Percentiles rank a stretch among this genome's conserved stretches.
Conservation (phyloP, 306 rosid genomes). For the Senna siamea region DNA sequence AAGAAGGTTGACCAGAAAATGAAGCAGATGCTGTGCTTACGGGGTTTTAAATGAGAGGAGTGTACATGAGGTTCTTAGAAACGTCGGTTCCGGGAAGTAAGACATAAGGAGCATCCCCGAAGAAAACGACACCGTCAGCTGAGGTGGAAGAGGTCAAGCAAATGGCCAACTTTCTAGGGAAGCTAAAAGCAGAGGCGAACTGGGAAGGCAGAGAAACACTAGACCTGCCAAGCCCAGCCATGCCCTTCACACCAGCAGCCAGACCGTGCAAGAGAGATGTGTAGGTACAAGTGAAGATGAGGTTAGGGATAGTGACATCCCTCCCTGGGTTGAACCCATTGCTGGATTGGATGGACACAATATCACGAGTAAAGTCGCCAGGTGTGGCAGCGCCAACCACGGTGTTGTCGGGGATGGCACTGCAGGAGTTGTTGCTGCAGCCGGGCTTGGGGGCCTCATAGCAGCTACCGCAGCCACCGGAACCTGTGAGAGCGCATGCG, state of each 20-base stretch:
- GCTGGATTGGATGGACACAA: constrained; percentile 38
- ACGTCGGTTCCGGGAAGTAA: constrained; percentile 35
- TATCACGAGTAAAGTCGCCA: constrained; percentile 33
- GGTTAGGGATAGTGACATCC: constrained; percentile 11
- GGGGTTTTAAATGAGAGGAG: constrained; percentile 45
- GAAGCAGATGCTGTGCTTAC: neutral
- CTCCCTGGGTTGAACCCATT: constrained; percentile 32
- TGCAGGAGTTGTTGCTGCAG: no score
- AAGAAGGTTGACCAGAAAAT: constrained; percentile 10
- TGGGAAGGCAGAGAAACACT: constrained; percentile 34
- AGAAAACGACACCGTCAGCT: constrained; percentile 34
- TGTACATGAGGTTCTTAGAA: constrained; percentile 37
- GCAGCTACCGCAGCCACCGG: constrained; percentile 5
- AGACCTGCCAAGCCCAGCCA: constrained; percentile 49
- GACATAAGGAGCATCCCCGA: constrained; percentile 41
- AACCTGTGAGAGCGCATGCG: constrained; percentile 32
- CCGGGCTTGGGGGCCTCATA: constrained; percentile 36
- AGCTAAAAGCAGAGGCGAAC: constrained; percentile 38
- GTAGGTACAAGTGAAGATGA: constrained; percentile 35
- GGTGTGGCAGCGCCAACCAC: neutral
- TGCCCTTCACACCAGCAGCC: constrained; percentile 42
- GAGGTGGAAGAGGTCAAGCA: constrained; percentile 35
- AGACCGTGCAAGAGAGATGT: constrained; percentile 23
- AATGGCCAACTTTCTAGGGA: constrained; percentile 42
- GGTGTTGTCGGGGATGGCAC: constrained; percentile 25